Percentiles rank a stretch among this genome's conserved stretches.
phyloP scores from a whole-genome alignment of 1,284 basidiomycete genomes.

The Papiliotrema terrestris region DNA sequence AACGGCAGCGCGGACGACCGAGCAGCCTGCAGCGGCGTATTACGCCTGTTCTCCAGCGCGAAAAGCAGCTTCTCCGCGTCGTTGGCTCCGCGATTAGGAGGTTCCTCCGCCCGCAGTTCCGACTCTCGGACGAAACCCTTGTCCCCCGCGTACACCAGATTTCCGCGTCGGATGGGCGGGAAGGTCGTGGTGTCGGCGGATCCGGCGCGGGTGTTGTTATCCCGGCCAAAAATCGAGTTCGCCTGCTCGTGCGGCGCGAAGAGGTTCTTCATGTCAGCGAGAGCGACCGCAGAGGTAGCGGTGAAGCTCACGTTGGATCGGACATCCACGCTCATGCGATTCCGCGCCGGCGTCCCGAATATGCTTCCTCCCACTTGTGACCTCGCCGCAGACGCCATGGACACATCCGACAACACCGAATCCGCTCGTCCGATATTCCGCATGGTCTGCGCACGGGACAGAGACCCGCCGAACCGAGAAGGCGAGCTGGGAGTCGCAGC shows the following conservation, averaged over 20 bases:
- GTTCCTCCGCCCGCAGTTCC: slow-evolving; percentile 28
- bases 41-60: slow-evolving; percentile 42
- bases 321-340: neutral
- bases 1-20: slow-evolving; percentile 9
- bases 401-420: neutral
- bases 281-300: neutral
- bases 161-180: slow-evolving; percentile 37
- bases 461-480: neutral
- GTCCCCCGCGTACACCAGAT: slow-evolving; percentile 43
- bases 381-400: neutral
- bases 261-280: neutral
- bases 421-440: neutral
- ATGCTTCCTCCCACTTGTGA: too few species aligned
- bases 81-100: slow-evolving; percentile 30
- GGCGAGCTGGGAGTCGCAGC: neutral
- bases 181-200: slow-evolving; percentile 5
- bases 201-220: neutral
- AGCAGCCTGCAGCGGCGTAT: slow-evolving; percentile 32
- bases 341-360: neutral
- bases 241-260: neutral
- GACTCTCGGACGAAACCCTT: slow-evolving; percentile 42
- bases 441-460: slow-evolving; percentile 1
- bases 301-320: neutral
- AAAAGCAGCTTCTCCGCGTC: slow-evolving; percentile 47
- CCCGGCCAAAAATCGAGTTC: neutral